Evolutionary conservation across 2,329 filamentous ascomycete species (phyloP).

Genomic region (Septoria linicola): DNA sequence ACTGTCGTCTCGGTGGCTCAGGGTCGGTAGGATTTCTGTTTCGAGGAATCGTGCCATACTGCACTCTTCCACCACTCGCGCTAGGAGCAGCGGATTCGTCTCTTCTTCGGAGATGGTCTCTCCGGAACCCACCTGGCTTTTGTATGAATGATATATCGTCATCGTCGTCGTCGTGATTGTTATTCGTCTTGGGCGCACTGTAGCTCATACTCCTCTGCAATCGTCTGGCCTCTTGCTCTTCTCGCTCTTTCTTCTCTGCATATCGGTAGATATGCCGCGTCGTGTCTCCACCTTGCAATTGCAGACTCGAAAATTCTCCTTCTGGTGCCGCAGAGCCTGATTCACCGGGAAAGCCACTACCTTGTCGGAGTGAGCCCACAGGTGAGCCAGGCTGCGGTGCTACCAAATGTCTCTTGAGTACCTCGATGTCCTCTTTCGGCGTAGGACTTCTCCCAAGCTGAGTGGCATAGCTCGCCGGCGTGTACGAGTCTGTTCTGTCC

Average conservation of each 20-base stretch:
- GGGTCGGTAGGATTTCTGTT: constrained; percentile 15
- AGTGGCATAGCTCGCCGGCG: constrained; percentile 57
- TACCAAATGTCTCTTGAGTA: constrained; percentile 85
- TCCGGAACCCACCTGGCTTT: constrained; percentile 86
- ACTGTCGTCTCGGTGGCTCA: constrained; percentile 45
- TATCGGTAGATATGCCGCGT: constrained; percentile 95
- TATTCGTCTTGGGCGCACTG: constrained; percentile 69
- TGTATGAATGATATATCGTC: constrained; percentile 83
- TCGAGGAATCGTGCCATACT: constrained; percentile 23
- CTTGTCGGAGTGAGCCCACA: constrained; percentile 33
- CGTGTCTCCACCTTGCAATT: constrained; percentile 89
- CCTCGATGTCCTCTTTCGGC: constrained; percentile 83
- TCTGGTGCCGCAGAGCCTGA: constrained; percentile 51
- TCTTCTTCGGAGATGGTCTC: constrained; percentile 79
- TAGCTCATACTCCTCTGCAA: constrained; percentile 86
- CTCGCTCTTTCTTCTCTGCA: constrained; percentile 80
- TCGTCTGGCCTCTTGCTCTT: constrained; percentile 59
- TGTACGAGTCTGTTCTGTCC: constrained; percentile 76
- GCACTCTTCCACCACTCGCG: constrained; percentile 39
- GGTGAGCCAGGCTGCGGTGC: constrained; percentile 56
- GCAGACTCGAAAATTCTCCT: constrained; percentile 90
- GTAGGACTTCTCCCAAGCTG: constrained; percentile 51
- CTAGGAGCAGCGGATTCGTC: constrained; percentile 56
- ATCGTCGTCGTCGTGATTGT: constrained; percentile 74
- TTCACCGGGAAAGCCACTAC: constrained; percentile 29